These are phyloP conservation scores for Sclerotinia spermophila DNA, from an alignment of 2,329 filamentous ascomycete genomes.

Conservation along the genomic window DNA sequence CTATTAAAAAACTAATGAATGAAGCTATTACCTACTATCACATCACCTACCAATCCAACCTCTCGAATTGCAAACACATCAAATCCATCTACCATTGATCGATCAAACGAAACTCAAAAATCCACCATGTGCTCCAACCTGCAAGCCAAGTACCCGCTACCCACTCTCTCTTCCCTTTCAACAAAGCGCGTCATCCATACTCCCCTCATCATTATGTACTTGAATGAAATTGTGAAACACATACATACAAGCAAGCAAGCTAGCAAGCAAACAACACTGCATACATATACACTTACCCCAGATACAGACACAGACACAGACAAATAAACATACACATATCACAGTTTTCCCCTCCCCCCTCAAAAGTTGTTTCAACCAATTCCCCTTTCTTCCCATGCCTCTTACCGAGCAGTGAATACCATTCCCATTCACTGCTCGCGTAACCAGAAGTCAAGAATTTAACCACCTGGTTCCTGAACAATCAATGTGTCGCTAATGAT, in stretches of 20 bases:
- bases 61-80: too few species aligned
- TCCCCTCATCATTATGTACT: neutral
- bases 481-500: neutral
- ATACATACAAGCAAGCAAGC: too few species aligned
- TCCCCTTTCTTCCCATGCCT: neutral
- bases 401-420: neutral
- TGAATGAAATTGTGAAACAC: neutral
- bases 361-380: neutral
- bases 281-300: too few species aligned
- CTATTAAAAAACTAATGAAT: too few species aligned
- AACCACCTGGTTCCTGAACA: neutral
- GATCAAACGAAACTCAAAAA: neutral
- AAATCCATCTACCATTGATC: neutral
- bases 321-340: neutral
- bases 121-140: neutral
- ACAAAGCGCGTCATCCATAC: neutral
- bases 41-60: neutral
- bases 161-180: neutral
- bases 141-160: constrained; percentile 3
- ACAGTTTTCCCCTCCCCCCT: neutral
- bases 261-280: constrained; percentile 4
- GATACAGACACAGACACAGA: neutral
- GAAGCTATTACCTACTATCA: too few species aligned
- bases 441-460: neutral
- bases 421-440: neutral